Evolutionary conservation across 345 rosid genomes (phyloP).

Genomic region (Salix brachista): DNA sequence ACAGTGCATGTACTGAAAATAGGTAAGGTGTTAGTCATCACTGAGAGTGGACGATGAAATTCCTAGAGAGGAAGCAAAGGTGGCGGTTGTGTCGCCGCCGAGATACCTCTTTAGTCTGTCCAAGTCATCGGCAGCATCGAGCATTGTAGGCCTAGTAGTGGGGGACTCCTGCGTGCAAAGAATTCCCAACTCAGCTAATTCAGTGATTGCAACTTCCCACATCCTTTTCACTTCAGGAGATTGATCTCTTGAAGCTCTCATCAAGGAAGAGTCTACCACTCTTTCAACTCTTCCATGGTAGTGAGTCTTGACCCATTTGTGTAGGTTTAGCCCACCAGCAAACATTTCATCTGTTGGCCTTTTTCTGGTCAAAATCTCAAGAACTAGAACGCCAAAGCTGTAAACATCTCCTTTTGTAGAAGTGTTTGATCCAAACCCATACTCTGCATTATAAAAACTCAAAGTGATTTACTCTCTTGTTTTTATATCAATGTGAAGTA

Average conservation of each 20-base stretch:
- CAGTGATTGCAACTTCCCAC: conserved; percentile 48
- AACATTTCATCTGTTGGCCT: conserved; percentile 55
- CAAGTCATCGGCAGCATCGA: conserved; percentile 55
- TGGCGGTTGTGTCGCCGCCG: conserved; percentile 38
- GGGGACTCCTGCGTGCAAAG: conserved; percentile 58
- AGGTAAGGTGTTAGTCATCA: conserved; percentile 23
- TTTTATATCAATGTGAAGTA: background rate
- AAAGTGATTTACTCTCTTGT: background rate
- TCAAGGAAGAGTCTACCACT: conserved; percentile 42
- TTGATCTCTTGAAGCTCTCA: conserved; percentile 36
- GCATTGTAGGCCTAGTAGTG: conserved; percentile 53
- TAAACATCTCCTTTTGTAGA: conserved; percentile 57
- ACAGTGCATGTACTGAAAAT: background rate
- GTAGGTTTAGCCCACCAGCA: conserved; percentile 36
- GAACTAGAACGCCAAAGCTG: conserved; percentile 55
- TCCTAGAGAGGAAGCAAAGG: conserved; percentile 52
- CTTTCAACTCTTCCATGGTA: conserved; percentile 36
- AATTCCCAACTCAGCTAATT: conserved; percentile 50
- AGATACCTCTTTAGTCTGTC: conserved; percentile 52
- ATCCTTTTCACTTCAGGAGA: conserved; percentile 40
- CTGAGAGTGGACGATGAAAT: conserved; percentile 44
- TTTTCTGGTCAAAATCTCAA: conserved; percentile 54
- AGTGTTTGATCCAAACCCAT: conserved; percentile 44
- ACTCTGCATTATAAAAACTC: conserved; percentile 29
- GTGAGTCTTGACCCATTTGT: conserved; percentile 45